Percentiles rank a stretch among this genome's conserved stretches.
Conservation (phyloP, 192 early-diverging fungal species). For the Phycomyces nitens region DNA sequence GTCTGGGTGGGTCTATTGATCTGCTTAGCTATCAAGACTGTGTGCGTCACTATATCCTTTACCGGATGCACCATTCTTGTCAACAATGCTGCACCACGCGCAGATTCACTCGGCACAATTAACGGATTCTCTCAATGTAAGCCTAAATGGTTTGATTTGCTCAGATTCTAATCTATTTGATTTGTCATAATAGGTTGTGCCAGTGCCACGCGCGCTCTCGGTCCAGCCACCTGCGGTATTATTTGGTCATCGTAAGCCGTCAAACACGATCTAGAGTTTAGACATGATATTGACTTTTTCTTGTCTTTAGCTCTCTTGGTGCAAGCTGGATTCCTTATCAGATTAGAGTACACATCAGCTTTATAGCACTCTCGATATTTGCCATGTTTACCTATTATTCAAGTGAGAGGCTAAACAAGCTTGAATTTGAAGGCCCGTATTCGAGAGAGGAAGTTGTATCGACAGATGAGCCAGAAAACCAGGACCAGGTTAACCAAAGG, state of each 20-base stretch:
- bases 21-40: slow-evolving; percentile 18
- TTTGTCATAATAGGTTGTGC: slow-evolving; percentile 12
- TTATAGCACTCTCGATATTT: not conserved
- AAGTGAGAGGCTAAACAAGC: slow-evolving; percentile 3
- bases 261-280: not conserved
- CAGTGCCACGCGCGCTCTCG: slow-evolving; percentile 39
- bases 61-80: slow-evolving; percentile 47
- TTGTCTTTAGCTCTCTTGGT: slow-evolving; percentile 12
- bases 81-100: slow-evolving; percentile 43
- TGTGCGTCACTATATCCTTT: slow-evolving; percentile 30
- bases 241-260: slow-evolving; percentile 38
- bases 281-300: not conserved
- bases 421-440: slow-evolving; percentile 5
- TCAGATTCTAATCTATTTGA: not conserved
- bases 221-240: slow-evolving; percentile 47
- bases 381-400: slow-evolving; percentile 1
- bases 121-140: slow-evolving; percentile 53
- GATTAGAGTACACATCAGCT: slow-evolving; percentile 8
- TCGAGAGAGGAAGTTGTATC: slow-evolving; percentile 16
- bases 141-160: not conserved
- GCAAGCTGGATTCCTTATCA: not conserved
- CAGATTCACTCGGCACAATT: slow-evolving; percentile 45
- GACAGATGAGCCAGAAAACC: not conserved
- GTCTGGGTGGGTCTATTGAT: slow-evolving; percentile 26
- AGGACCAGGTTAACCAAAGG: too few species aligned